These are phyloP conservation scores for Blastocystis sp. DNA, from an alignment of 352 stramenopile genomes.

Conservation along the genomic window DNA sequence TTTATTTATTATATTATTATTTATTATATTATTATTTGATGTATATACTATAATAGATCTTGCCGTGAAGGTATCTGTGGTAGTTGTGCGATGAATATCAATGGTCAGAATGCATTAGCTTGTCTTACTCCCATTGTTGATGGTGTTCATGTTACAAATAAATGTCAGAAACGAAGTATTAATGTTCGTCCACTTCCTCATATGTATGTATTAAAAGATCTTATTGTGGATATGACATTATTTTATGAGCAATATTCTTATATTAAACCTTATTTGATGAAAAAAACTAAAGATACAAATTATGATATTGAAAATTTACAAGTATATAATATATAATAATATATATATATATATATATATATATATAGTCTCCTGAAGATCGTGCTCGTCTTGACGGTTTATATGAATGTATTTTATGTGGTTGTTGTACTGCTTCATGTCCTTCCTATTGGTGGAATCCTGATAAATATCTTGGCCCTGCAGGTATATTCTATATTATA, in stretches of 20 bases:
- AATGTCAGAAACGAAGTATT: conserved; percentile 62
- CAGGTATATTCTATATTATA: no score
- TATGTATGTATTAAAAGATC: conserved; percentile 96
- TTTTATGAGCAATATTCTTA: background rate
- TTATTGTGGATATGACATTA: conserved; percentile 51
- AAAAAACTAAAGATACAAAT: no score
- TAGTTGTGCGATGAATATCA: conserved; percentile 98
- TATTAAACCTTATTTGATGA: no score
- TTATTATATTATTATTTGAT: no score
- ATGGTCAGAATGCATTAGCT: conserved; percentile 87
- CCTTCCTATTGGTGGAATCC: conserved; percentile 39
- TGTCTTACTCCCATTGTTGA: conserved; percentile 82
- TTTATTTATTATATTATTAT: no score
- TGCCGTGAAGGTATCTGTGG: conserved; percentile 96
- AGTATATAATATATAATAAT: background rate
- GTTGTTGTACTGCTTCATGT: conserved; percentile 92
- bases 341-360: conserved; percentile 42
- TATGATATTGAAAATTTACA: conserved; percentile 10
- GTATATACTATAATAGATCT: no score
- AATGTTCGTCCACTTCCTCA: conserved; percentile 79
- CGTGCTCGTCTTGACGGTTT: conserved; percentile 96
- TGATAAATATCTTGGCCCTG: conserved; percentile 14
- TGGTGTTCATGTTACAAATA: conserved; percentile 37
- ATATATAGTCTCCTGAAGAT: conserved; percentile 73
- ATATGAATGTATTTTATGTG: conserved; percentile 99